Evolutionary conservation across 495 filamentous ascomycete species (phyloP).

Genomic region (Glutinoglossum americanum): DNA sequence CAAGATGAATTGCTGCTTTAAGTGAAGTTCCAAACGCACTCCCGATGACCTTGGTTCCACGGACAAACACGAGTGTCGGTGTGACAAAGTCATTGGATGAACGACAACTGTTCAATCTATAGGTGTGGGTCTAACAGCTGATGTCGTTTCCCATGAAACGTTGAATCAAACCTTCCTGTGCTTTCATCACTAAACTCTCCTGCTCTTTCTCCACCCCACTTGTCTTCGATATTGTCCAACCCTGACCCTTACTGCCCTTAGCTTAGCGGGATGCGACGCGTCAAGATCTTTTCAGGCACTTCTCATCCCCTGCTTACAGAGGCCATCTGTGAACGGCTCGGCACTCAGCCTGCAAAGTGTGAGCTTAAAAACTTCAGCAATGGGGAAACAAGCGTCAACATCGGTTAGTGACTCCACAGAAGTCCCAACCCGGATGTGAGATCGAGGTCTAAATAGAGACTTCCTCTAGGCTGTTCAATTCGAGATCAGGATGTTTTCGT

Average conservation of each 20-base stretch:
- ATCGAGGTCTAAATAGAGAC: not conserved
- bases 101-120: not conserved
- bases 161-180: not conserved
- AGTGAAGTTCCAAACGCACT: not conserved
- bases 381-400: slow-evolving; percentile 91
- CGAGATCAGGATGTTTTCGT: slow-evolving; percentile 98
- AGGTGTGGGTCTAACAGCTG: not conserved
- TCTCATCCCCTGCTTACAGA: slow-evolving; percentile 49
- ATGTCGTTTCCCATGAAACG: not conserved
- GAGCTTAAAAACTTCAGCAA: slow-evolving; percentile 54
- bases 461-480: slow-evolving; percentile 41
- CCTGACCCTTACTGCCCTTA: not conserved
- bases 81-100: too few relatives aligned
- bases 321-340: slow-evolving; percentile 47
- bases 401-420: slow-evolving; percentile 25
- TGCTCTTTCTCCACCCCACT: not conserved
- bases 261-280: slow-evolving; percentile 32
- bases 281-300: slow-evolving; percentile 49
- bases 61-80: too few relatives aligned
- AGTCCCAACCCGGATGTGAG: not conserved
- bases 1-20: not conserved
- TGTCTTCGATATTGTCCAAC: not conserved
- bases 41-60: not conserved
- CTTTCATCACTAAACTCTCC: not conserved
- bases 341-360: slow-evolving; percentile 41